Evolutionary conservation across 805 yeast species (phyloP).

Genomic region (Debaryomyces maramus): DNA sequence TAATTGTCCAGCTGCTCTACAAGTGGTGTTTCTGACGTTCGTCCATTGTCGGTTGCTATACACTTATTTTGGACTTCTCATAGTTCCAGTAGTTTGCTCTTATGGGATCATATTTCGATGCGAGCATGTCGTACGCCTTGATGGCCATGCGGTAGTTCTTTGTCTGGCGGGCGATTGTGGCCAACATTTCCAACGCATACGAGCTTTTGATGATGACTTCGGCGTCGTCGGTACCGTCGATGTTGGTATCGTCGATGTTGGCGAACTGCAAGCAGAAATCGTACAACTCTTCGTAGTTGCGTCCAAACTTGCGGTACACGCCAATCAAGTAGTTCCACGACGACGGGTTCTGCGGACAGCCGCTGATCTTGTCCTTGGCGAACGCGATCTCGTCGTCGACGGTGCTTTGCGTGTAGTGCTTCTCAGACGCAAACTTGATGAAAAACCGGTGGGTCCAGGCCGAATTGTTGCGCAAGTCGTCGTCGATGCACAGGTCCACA

Average conservation of each 20-base stretch:
- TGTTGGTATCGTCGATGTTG: constrained; percentile 16
- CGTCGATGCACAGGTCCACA: constrained; percentile 45
- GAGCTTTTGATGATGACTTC: constrained; percentile 42
- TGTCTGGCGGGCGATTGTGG: constrained; percentile 44
- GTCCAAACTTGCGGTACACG: constrained; percentile 32
- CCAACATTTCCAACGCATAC: constrained; percentile 64
- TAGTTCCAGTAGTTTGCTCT: constrained; percentile 63
- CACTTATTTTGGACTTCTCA: constrained; percentile 21
- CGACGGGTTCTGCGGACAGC: constrained; percentile 79
- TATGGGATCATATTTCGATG: constrained; percentile 57
- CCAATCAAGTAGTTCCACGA: constrained; percentile 84
- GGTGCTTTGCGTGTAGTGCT: constrained; percentile 11
- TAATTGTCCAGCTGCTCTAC: too few species aligned
- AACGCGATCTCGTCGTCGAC: constrained; percentile 51
- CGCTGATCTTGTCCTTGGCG: constrained; percentile 47
- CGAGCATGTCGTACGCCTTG: constrained; percentile 52
- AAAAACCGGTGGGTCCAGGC: constrained; percentile 91
- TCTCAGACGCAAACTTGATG: constrained; percentile 29
- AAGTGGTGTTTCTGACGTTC: too few species aligned
- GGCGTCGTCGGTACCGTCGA: constrained; percentile 19
- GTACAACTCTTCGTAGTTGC: constrained; percentile 40
- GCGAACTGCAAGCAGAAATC: constrained; percentile 48
- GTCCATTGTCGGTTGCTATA: not conserved
- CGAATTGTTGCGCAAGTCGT: constrained; percentile 83
- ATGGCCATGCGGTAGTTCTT: constrained; percentile 33